Base-by-base conservation (phyloP, 139 green algal genomes). In the Penium margaritaceum region DNA sequence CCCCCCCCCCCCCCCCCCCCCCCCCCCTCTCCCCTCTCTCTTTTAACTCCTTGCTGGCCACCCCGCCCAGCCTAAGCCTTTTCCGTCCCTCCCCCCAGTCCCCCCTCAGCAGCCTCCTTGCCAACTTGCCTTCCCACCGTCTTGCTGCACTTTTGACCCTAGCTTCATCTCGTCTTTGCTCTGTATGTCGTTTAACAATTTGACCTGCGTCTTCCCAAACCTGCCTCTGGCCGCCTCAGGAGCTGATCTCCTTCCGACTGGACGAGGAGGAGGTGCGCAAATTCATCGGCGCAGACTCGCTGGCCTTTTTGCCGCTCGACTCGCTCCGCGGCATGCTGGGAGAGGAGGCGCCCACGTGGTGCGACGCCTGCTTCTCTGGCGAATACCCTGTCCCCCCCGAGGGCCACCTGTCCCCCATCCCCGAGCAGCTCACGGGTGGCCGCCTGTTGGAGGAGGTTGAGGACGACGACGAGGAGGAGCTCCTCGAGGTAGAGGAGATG, bases 291-390 rank as follows among this genome's bases (percentile, higher is more conserved):
- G 75, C 75, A 0, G 75, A 82, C 54, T 70, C 51, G 14, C 75
- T 82, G 7, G 75, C 69, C 14, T 82, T 74, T 32, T 41, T 82
- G 33, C 75, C 75, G 1, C 67, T 82, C 19, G 27, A 62, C 33
- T 15, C 27, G n/a, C 75, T 82, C 32, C 75, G 79, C 30, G 33
- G 24, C 14, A 67, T 82, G 69, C 57, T 82, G 58, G 75, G 75
- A 7, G 69, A 79, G 32, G 75, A 79, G 41, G 75, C 75, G 32
- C 69, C 68, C 38, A 79, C 69, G 4, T 82, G 74, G 60, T 82
- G 75, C 67, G 75, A 82, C 47, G 75, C 75, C 32, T 82, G 75
- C 44, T 78, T 82, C 46, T 79, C 75, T 2, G 69, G 75, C 36
- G 29, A 34, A 7, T 82, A 82, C 60, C 47, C 75, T 2, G 32